These are phyloP conservation scores for Sporothrix humicola DNA, from an alignment of 2,329 filamentous ascomycete species.

Conservation along the genomic window DNA sequence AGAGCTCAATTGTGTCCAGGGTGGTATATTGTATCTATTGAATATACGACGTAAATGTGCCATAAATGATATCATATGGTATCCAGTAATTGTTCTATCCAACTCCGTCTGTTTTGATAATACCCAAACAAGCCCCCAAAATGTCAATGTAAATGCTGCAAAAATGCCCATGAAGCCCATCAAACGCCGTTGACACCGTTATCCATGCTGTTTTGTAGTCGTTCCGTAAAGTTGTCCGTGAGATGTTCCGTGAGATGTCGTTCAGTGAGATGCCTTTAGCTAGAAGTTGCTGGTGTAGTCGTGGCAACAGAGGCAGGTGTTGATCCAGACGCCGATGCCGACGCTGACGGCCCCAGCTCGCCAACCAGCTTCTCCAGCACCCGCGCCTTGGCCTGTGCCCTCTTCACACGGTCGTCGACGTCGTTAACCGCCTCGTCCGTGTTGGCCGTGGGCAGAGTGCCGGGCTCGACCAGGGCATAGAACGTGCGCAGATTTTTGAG, in stretches of 20 bases:
- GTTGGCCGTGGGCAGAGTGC: conserved; percentile 79
- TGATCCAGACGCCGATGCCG: no score
- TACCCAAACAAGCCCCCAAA: background rate
- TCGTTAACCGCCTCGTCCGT: conserved; percentile 88
- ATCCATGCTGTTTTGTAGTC: conserved; percentile 1
- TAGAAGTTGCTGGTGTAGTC: background rate
- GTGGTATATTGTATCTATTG: no score
- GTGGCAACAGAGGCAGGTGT: background rate
- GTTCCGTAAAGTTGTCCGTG: background rate
- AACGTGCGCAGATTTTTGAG: conserved; percentile 77
- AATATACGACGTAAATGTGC: background rate
- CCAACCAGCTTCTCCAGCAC: conserved; percentile 75
- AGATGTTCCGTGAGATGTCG: no score
- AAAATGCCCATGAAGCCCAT: background rate
- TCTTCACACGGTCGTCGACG: conserved; percentile 86
- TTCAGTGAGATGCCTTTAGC: conserved; percentile 1
- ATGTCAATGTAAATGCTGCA: background rate
- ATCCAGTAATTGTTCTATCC: background rate
- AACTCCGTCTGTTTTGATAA: conserved; percentile 2
- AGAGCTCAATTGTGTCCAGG: background rate
- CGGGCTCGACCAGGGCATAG: conserved; percentile 77
- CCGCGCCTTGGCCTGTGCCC: conserved; percentile 82
- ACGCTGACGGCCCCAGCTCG: conserved; percentile 48
- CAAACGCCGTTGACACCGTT: conserved; percentile 5
- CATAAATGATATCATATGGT: background rate